These are phyloP conservation scores for Brettanomyces nanus DNA, from an alignment of 805 yeast genomes.

Conservation along the genomic window DNA sequence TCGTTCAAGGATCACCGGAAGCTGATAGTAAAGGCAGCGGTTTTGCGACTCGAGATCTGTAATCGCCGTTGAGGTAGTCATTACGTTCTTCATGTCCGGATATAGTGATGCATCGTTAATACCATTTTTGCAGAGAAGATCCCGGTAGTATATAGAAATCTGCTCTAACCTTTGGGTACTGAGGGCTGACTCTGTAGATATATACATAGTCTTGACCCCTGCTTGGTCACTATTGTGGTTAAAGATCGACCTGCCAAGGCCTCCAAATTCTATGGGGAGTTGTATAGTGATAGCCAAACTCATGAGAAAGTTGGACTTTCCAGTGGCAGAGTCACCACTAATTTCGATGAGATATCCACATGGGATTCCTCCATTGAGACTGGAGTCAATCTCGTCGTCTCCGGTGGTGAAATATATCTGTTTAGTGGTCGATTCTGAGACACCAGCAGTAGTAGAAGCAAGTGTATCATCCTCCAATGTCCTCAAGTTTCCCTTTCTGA, in stretches of 20 bases:
- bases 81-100: conserved; percentile 28
- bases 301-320: conserved; percentile 74
- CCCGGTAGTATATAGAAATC: conserved; percentile 25
- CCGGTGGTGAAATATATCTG: conserved; percentile 60
- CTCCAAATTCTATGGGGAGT: conserved; percentile 37
- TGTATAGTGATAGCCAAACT: conserved; percentile 59
- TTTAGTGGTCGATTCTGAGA: too few relatives aligned
- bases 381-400: conserved; percentile 38
- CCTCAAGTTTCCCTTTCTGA: background rate
- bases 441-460: background rate
- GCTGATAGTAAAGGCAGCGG: conserved; percentile 59
- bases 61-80: conserved; percentile 22
- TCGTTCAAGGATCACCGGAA: conserved; percentile 47
- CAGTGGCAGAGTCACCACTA: conserved; percentile 78
- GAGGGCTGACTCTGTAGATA: conserved; percentile 70
- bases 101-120: conserved; percentile 17
- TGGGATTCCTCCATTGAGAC: conserved; percentile 44
- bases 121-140: conserved; percentile 28
- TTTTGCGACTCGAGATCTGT: conserved; percentile 64
- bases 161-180: conserved; percentile 59
- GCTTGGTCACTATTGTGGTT: conserved; percentile 1
- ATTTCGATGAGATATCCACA: conserved; percentile 59
- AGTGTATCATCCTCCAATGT: background rate
- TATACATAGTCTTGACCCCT: conserved; percentile 46
- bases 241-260: conserved; percentile 30